These are phyloP conservation scores for Nicotiana tabacum DNA, from an alignment of 257 asterid species.

Conservation along the genomic window DNA sequence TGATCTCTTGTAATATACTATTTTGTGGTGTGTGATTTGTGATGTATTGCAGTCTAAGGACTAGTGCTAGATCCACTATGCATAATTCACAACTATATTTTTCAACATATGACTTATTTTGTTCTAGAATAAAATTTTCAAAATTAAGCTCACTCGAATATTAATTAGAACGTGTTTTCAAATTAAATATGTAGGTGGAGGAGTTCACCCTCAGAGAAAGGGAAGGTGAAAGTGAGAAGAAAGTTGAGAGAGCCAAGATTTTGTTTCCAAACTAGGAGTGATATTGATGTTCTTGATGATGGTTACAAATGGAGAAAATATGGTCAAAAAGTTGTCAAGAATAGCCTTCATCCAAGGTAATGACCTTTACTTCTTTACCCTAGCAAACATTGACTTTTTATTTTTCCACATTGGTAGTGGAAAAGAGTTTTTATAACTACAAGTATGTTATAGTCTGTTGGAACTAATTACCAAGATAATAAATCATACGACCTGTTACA, in stretches of 20 bases:
- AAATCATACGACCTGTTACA: too few species aligned
- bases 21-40: not conserved
- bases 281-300: slow-evolving; percentile 92
- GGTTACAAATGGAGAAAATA: slow-evolving; percentile 97
- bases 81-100: not conserved
- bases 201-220: slow-evolving; percentile 55
- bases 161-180: not conserved
- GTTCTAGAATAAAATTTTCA: not conserved
- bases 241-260: slow-evolving; percentile 89
- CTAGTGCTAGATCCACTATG: slow-evolving; percentile 4
- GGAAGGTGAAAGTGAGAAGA: slow-evolving; percentile 67
- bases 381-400: not conserved
- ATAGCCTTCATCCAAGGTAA: slow-evolving; percentile 93
- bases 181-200: slow-evolving; percentile 48
- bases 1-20: not conserved
- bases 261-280: slow-evolving; percentile 94
- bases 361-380: not conserved
- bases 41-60: not conserved
- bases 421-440: not conserved
- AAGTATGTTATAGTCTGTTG: not conserved
- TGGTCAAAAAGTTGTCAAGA: slow-evolving; percentile 93
- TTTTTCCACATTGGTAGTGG: too few species aligned
- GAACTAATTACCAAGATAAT: too few species aligned
- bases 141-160: not conserved
- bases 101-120: not conserved